Evolutionary conservation across 345 rosid genomes (phyloP), one percentile per base, ranked within the genome.

Genomic region (Populus euphratica): DNA sequence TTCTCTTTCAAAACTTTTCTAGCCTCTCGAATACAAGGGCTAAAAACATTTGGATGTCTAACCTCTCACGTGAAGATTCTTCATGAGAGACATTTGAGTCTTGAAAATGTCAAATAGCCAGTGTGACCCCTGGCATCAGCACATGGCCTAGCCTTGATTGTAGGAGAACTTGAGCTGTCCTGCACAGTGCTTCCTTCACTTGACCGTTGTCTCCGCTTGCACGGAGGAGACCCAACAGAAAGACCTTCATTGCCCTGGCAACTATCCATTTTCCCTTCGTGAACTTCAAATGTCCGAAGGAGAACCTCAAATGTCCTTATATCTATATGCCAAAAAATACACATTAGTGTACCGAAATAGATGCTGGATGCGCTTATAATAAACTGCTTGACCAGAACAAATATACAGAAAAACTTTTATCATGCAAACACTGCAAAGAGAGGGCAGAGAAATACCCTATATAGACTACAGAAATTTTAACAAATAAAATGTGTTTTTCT

Each of bases 71-170:
- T 41, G 3, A 11, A 8, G 9, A 33, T 13, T 80, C 72, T 73
- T 88, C 83, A 89, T 7, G 64, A 52, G 3, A 82, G 72, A 74
- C 97, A 93, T 67, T 87, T 86, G 35, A 91, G 94, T 82, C 99
- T 89, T 61, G 97, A 96, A 68, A 96, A 93, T 72, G 98, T 96
- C 84, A 96, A 83, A 80, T 91, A 96, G 36, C 99, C 99, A 2
- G 98, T 96, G 83, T 96, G 99, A 71, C 99, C 98, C 88, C 90
- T 88, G 27, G 97, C 83, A 59, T 96, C 97, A 10, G 88, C 77
- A 68, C 86, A 88, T 72, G 99, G 99, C 77, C 87, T 87, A 70
- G 94, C 98, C 93, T 91, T 82, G 72, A 92, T 78, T 10, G 74
- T 63, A 44, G 87, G 70, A 77, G 79, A 79, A 82, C 78, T 62